phyloP scores from a whole-genome alignment of 192 early-diverging fungal genomes.

The Gaertneriomyces semiglobifer region DNA sequence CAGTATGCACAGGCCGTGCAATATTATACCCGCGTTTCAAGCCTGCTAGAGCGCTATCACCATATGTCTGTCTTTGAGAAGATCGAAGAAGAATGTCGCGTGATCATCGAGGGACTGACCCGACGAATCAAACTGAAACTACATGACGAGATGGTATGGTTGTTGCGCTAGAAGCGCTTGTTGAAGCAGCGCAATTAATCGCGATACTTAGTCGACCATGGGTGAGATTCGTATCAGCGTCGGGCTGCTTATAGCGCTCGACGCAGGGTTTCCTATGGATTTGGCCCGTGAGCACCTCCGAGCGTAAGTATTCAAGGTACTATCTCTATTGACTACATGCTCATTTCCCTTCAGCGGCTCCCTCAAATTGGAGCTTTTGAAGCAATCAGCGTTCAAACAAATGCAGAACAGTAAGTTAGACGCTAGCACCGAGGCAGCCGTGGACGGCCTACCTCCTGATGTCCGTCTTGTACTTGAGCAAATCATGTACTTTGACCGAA shows the following conservation, averaged over 20 bases:
- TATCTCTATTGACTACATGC: background rate
- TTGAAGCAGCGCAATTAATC: background rate
- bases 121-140: conserved; percentile 56
- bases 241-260: conserved; percentile 31
- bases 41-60: conserved; percentile 74
- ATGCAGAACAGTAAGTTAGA: conserved; percentile 9
- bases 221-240: conserved; percentile 52
- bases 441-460: conserved; percentile 16
- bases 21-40: conserved; percentile 66
- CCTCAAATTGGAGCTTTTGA: conserved; percentile 12
- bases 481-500: conserved; percentile 35
- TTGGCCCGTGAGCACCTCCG: conserved; percentile 32
- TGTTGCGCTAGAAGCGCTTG: background rate
- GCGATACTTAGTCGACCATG: conserved; percentile 31
- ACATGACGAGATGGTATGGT: conserved; percentile 31
- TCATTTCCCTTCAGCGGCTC: conserved; percentile 4
- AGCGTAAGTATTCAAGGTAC: conserved; percentile 18
- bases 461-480: conserved; percentile 17
- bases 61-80: conserved; percentile 71
- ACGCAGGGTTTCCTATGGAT: conserved; percentile 21
- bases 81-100: conserved; percentile 75
- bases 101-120: conserved; percentile 72
- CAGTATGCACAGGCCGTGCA: conserved; percentile 73
- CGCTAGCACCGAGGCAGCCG: conserved; percentile 9
- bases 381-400: conserved; percentile 8